phyloP scores from a whole-genome alignment of 2,329 filamentous ascomycete species.

The Hypoxylon sp. region DNA sequence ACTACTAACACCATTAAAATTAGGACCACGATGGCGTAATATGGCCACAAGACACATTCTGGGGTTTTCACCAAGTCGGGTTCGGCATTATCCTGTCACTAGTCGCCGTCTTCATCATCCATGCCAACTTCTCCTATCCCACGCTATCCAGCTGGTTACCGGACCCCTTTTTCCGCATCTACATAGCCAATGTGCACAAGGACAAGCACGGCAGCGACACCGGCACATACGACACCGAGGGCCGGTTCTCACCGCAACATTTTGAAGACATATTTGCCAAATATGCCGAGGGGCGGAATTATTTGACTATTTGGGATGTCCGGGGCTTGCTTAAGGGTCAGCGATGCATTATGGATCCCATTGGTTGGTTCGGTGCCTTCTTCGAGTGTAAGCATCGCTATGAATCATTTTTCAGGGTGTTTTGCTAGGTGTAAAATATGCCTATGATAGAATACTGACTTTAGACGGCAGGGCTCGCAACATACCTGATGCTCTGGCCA shows the following conservation, averaged over 20 bases:
- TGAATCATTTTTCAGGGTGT: neutral
- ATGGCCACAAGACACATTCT: constrained; percentile 66
- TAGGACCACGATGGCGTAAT: constrained; percentile 66
- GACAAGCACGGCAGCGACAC: constrained; percentile 63
- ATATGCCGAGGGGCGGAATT: constrained; percentile 59
- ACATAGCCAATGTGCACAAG: constrained; percentile 49
- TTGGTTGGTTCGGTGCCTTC: constrained; percentile 54
- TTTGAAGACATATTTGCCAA: constrained; percentile 68
- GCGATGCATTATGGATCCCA: constrained; percentile 59
- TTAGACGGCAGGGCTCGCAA: constrained; percentile 50
- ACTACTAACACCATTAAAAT: neutral
- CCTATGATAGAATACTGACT: neutral
- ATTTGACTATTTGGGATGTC: constrained; percentile 57
- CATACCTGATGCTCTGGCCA: constrained; percentile 68
- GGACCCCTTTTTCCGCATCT: constrained; percentile 58
- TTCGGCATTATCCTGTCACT: constrained; percentile 61
- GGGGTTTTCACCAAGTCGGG: constrained; percentile 62
- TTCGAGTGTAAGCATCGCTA: constrained; percentile 53
- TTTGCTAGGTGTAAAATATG: neutral
- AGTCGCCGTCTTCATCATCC: constrained; percentile 63
- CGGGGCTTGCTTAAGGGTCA: constrained; percentile 58
- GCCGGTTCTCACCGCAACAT: constrained; percentile 63
- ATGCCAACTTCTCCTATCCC: constrained; percentile 65
- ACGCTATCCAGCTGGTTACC: constrained; percentile 61
- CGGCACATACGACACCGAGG: constrained; percentile 64